These are phyloP conservation scores for Vaccinium darrowii DNA, from an alignment of 148 eudicot genomes.

Conservation along the genomic window DNA sequence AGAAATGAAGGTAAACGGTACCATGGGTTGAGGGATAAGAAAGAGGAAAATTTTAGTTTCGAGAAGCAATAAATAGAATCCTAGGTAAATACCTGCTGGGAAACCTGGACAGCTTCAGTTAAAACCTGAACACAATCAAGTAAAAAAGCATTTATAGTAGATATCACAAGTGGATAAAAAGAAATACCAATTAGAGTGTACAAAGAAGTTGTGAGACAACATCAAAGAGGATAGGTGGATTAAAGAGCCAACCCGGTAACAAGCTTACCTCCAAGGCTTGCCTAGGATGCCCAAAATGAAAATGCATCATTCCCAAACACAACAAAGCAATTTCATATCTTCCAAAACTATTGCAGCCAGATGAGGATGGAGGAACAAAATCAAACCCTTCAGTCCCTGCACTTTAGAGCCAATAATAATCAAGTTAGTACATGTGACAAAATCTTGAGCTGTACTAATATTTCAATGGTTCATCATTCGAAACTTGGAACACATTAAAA, in stretches of 20 bases:
- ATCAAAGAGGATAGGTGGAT: not conserved
- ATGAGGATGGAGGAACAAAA: conserved; percentile 47
- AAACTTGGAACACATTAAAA: not conserved
- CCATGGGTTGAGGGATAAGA: not conserved
- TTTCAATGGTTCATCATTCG: not conserved
- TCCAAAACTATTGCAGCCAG: conserved; percentile 50
- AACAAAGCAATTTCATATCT: conserved; percentile 87
- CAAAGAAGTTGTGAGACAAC: not conserved
- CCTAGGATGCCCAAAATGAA: conserved; percentile 95
- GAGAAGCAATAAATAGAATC: not conserved
- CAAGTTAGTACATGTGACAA: conserved; percentile 26
- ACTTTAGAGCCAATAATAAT: conserved; percentile 49
- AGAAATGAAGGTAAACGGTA: not conserved
- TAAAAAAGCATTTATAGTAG: not conserved
- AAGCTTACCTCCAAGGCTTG: conserved; percentile 76
- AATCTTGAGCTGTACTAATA: not conserved
- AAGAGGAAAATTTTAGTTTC: not conserved
- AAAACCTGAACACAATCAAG: conserved; percentile 56
- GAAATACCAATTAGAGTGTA: not conserved
- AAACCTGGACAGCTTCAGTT: conserved; percentile 88
- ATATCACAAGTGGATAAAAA: not conserved
- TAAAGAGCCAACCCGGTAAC: conserved; percentile 8
- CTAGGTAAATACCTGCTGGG: conserved; percentile 66
- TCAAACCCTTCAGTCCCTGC: conserved; percentile 99
- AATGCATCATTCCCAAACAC: conserved; percentile 95